A percentile compares a stretch with the other conserved stretches of the same genome.
Evolutionary conservation across 129 eudicot genomes (phyloP).

Genomic region (Escallonia rubra): DNA sequence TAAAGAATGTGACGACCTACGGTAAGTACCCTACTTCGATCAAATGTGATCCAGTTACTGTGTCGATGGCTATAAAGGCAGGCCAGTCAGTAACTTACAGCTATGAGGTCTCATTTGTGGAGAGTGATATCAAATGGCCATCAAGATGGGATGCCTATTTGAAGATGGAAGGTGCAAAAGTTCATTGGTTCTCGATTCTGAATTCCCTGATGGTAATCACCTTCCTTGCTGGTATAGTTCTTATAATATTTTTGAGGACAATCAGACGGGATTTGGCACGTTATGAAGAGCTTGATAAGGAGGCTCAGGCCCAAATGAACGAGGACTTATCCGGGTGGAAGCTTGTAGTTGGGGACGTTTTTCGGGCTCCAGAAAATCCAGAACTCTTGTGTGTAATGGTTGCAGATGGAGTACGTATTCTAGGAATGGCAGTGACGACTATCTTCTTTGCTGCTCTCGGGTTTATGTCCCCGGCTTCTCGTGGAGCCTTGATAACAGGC

Average conservation of each 20-base stretch:
- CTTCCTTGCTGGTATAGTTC: constrained; percentile 31
- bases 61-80: constrained; percentile 19
- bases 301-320: constrained; percentile 36
- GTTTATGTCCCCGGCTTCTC: constrained; percentile 43
- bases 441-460: constrained; percentile 41
- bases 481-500: constrained; percentile 32
- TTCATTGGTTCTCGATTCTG: constrained; percentile 41
- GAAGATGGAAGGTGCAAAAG: constrained; percentile 41
- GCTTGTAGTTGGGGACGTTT: constrained; percentile 37
- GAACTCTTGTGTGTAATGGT: constrained; percentile 29
- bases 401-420: constrained; percentile 32
- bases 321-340: constrained; percentile 45
- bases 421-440: constrained; percentile 32
- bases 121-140: constrained; percentile 36
- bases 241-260: constrained; percentile 34
- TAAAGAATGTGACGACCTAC: constrained; percentile 1
- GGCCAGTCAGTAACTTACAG: constrained; percentile 26
- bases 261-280: constrained; percentile 34
- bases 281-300: constrained; percentile 36
- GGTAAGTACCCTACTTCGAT: not conserved
- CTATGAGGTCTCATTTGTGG: constrained; percentile 37
- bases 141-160: constrained; percentile 42
- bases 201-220: constrained; percentile 36
- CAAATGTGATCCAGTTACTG: constrained; percentile 14
- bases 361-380: constrained; percentile 21